Evolutionary conservation across 345 rosid genomes (phyloP), one percentile per base, ranked within the genome.

Genomic region (Salix udensis): DNA sequence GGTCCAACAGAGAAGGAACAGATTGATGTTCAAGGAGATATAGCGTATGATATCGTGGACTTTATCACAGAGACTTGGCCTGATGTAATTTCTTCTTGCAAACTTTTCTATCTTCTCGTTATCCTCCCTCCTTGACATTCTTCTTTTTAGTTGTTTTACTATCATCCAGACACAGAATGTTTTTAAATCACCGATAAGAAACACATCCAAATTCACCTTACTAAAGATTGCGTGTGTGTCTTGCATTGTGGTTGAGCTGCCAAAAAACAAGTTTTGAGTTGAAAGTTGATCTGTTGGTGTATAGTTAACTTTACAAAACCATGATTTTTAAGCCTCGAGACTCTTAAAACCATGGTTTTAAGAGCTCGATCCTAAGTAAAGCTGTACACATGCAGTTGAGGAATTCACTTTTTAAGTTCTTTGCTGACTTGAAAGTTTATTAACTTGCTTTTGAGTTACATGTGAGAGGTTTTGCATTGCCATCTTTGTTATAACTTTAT

Each of bases 1-100:
- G 98, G 98, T 67, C 98, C 98, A 42, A 95, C 98, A 72, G 98
- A 95, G 23, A 95, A 93, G 87, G 98, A 95, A 78, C 98, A 95
- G 70, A 93, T 95, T 74, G 98, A 95, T 75, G 97, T 95, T 72
- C 98, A 95, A 90, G 98, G 98, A 81, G 98, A 95, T 85, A 91
- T 95, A 76, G 78, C 94, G 37, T 89, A 88, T 71, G 98, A 91
- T 66, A 87, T 95, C 68, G 96, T 93, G 86, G 96, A 90, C 52
- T 91, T 88, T 80, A 86, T 94, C 66, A 90, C 97, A 53, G 95
- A 90, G 73, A 91, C 92, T 67, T 94, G 98, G 98, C 91, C 92
- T 19, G 92, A 87, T 74, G 98, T 94, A 90, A 88, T 58, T 67
- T 50, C 11, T 9, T 76, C 60, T 39, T 16, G 13, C 67, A 1